Conservation (phyloP, 73 alveolate genomes). For the Paramecium sexaurelia region DNA sequence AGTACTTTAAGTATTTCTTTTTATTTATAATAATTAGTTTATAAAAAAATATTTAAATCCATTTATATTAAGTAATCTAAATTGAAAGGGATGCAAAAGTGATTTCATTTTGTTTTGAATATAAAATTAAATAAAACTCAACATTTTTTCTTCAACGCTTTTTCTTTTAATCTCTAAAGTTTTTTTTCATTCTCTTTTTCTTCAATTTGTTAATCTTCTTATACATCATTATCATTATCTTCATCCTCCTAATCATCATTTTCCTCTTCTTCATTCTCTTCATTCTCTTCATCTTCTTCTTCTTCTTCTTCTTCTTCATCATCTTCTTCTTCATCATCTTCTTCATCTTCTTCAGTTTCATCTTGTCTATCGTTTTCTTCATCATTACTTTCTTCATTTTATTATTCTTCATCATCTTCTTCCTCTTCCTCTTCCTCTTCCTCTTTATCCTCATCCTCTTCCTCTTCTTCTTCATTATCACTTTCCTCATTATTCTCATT, state of each 20-base stretch:
- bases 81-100: neutral
- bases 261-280: neutral
- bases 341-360: neutral
- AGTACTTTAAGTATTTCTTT: too few species aligned
- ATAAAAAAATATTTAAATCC: too few species aligned
- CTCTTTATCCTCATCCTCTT: neutral
- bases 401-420: neutral
- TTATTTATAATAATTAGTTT: too few species aligned
- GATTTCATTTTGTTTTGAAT: neutral
- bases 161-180: neutral
- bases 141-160: neutral
- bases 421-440: neutral
- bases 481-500: neutral
- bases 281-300: neutral
- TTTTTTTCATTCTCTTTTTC: neutral
- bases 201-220: neutral
- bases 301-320: neutral
- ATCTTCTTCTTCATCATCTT: neutral
- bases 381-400: neutral
- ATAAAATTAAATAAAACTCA: neutral
- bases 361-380: neutral
- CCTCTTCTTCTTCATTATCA: neutral
- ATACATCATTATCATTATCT: neutral
- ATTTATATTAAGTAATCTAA: too few species aligned
- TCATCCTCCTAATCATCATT: neutral